A percentile compares a stretch with the other conserved stretches of the same genome.
These are phyloP conservation scores for Fraxinus excelsior DNA, from an alignment of 257 asterid genomes.

Conservation along the genomic window DNA sequence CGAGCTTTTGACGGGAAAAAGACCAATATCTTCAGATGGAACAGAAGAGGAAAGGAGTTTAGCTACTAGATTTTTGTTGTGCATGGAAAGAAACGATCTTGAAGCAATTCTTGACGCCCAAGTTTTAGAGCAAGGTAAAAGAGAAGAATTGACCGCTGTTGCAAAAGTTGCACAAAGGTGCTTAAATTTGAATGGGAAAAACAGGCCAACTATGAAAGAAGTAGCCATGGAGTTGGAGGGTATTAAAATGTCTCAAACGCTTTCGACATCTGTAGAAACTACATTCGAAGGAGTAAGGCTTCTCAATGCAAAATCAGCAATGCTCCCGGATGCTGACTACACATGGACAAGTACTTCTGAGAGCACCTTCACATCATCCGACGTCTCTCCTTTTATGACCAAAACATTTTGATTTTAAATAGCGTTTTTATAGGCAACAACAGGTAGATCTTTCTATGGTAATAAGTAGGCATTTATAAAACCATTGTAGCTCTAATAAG, in stretches of 20 bases:
- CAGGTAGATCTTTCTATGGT: neutral
- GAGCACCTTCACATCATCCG: conserved; percentile 11
- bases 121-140: conserved; percentile 13
- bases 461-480: neutral
- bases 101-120: neutral
- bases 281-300: conserved; percentile 6
- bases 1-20: conserved; percentile 11
- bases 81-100: too few relatives aligned
- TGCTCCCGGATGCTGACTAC: conserved; percentile 22
- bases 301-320: neutral
- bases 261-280: neutral
- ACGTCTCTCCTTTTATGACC: conserved; percentile 23
- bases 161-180: conserved; percentile 30
- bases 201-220: conserved; percentile 32
- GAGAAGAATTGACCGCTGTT: conserved; percentile 9
- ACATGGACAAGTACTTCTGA: conserved; percentile 28
- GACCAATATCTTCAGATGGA: conserved; percentile 3
- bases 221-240: conserved; percentile 30
- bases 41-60: neutral
- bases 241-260: conserved; percentile 9
- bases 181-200: conserved; percentile 30
- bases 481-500: neutral
- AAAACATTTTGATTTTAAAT: conserved; percentile 15
- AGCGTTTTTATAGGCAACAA: neutral
- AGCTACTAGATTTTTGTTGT: too few relatives aligned